phyloP scores from a whole-genome alignment of 2,329 filamentous ascomycete genomes.

The Talaromyces sp. region DNA sequence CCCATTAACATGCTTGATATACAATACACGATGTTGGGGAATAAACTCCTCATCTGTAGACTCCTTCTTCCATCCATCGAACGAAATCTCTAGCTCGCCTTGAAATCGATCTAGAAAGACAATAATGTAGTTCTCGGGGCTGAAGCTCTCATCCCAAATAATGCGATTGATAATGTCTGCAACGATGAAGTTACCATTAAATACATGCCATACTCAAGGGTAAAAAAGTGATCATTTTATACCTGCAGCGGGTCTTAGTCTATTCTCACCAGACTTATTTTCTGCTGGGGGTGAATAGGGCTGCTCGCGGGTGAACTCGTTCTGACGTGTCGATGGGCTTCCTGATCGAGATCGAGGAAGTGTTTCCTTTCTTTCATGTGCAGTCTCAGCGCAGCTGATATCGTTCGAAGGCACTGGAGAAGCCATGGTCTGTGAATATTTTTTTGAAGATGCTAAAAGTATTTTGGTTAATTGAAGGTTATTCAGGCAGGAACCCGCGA shows the following conservation, averaged over 20 bases:
- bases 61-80: conserved; percentile 57
- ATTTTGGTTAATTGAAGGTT: neutral
- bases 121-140: conserved; percentile 51
- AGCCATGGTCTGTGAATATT: neutral
- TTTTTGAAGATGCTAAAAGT: neutral
- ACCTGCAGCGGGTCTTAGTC: conserved; percentile 22
- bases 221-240: neutral
- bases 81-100: conserved; percentile 50
- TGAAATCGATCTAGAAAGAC: conserved; percentile 59
- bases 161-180: conserved; percentile 53
- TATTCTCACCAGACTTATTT: conserved; percentile 17
- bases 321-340: neutral
- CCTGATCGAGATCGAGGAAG: neutral
- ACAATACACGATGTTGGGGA: conserved; percentile 57
- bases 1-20: conserved; percentile 46
- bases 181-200: neutral
- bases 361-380: neutral
- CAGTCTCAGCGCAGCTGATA: neutral
- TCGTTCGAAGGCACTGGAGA: neutral
- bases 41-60: conserved; percentile 60
- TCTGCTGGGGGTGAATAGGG: neutral
- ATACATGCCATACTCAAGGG: too few relatives aligned
- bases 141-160: conserved; percentile 52
- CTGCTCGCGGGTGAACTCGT: neutral
- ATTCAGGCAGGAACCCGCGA: neutral